Percentiles rank a stretch among this genome's conserved stretches.
Evolutionary conservation across 2,329 filamentous ascomycete genomes (phyloP).

Genomic region (Fusarium mangiferae): DNA sequence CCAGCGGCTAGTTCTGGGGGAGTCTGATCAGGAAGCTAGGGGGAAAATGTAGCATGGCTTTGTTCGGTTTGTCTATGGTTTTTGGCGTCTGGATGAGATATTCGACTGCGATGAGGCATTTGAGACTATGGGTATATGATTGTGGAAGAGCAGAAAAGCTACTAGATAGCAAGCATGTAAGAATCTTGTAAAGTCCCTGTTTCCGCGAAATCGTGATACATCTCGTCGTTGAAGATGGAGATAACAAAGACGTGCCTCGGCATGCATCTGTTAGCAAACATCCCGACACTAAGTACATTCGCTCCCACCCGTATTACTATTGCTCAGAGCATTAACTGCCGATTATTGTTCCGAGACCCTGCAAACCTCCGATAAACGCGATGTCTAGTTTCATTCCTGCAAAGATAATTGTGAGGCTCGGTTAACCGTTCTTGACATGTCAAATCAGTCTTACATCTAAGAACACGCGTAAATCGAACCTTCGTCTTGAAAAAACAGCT

Average conservation of each 20-base stretch:
- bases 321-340: rapidly evolving
- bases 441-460: background rate
- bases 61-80: rapidly evolving
- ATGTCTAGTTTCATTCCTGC: rapidly evolving
- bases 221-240: rapidly evolving
- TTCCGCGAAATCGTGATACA: rapidly evolving
- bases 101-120: background rate
- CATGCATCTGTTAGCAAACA: background rate
- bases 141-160: background rate
- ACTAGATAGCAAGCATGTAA: background rate
- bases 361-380: background rate
- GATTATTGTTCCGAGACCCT: background rate
- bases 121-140: rapidly evolving
- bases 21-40: background rate
- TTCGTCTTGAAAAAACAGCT: background rate
- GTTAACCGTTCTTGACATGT: rapidly evolving
- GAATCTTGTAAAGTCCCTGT: rapidly evolving
- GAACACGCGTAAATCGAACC: background rate
- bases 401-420: background rate
- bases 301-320: background rate
- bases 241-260: rapidly evolving
- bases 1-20: too few relatives aligned
- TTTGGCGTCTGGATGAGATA: background rate
- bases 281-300: rapidly evolving
- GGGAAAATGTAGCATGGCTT: background rate